These are phyloP conservation scores for Ocimum tenuiflorum DNA, from an alignment of 257 asterid species.

Conservation along the genomic window DNA sequence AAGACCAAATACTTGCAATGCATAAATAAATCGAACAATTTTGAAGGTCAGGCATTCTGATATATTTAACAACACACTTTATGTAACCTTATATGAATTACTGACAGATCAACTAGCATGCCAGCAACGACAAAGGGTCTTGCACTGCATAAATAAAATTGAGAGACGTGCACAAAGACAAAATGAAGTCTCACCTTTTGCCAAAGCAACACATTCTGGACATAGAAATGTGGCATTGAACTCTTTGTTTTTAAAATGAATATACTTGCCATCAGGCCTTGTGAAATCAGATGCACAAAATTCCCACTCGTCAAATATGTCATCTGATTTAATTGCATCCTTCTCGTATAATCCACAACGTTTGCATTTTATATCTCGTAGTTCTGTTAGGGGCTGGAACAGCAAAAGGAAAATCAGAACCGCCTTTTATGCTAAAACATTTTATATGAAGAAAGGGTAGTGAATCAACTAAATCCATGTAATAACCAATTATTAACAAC, in stretches of 20 bases:
- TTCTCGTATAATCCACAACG: constrained; percentile 78
- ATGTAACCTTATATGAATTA: too few species aligned
- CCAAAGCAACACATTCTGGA: constrained; percentile 31
- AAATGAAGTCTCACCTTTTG: constrained; percentile 24
- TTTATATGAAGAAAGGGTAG: background rate
- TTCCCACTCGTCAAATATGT: constrained; percentile 79
- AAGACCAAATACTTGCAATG: too few species aligned
- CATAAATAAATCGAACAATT: too few species aligned
- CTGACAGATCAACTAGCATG: background rate
- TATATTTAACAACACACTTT: too few species aligned
- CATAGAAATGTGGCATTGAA: constrained; percentile 44
- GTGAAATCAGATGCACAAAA: constrained; percentile 70
- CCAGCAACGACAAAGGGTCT: background rate
- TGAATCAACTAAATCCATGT: background rate
- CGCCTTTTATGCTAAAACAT: background rate
- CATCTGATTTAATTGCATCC: constrained; percentile 48
- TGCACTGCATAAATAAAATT: background rate
- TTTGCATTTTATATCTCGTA: constrained; percentile 55
- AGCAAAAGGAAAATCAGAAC: constrained; percentile 17
- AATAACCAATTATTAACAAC: background rate
- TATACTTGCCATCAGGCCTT: constrained; percentile 42
- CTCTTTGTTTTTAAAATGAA: constrained; percentile 31
- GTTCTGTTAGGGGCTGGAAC: constrained; percentile 68
- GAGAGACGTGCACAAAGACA: background rate
- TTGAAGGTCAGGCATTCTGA: too few species aligned